Evolutionary conservation across 1,284 basidiomycete species (phyloP).

Genomic region (Sporisorium scitamineum): DNA sequence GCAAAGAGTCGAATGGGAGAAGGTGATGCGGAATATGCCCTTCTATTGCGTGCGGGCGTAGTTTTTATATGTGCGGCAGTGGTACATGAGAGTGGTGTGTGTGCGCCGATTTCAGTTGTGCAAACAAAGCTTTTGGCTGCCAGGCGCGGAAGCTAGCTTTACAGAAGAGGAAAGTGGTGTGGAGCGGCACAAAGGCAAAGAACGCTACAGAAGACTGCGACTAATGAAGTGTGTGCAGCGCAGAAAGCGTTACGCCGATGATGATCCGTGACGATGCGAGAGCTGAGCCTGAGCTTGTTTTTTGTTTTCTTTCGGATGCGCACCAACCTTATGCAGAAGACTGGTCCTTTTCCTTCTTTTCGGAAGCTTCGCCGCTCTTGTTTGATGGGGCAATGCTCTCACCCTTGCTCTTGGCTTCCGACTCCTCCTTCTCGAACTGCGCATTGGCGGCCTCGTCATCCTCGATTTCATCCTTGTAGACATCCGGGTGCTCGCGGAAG

Average conservation of each 20-base stretch:
- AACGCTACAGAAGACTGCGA: not conserved
- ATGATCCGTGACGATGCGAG: slow-evolving; percentile 33
- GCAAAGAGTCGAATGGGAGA: not conserved
- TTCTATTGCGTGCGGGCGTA: slow-evolving; percentile 4
- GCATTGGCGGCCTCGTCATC: slow-evolving; percentile 60
- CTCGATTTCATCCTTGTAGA: slow-evolving; percentile 82
- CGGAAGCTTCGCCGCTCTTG: not conserved
- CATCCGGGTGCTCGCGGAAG: slow-evolving; percentile 93
- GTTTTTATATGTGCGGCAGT: slow-evolving; percentile 1
- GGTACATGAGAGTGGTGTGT: slow-evolving; percentile 15
- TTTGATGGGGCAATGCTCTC: not conserved
- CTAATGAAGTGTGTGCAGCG: slow-evolving; percentile 13
- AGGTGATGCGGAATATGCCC: not conserved
- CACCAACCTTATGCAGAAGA: slow-evolving; percentile 18
- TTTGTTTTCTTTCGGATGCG: not conserved
- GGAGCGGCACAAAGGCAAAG: not conserved
- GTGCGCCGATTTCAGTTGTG: not conserved
- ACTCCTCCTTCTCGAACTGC: slow-evolving; percentile 39
- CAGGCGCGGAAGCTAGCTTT: not conserved
- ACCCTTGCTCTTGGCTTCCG: slow-evolving; percentile 16
- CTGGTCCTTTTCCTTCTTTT: slow-evolving; percentile 11
- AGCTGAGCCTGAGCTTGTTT: not conserved
- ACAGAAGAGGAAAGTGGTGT: not conserved
- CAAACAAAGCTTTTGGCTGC: not conserved
- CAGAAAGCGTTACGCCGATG: slow-evolving; percentile 6